phyloP scores from a whole-genome alignment of 1,284 basidiomycete genomes.

The Volvariella volvacea region DNA sequence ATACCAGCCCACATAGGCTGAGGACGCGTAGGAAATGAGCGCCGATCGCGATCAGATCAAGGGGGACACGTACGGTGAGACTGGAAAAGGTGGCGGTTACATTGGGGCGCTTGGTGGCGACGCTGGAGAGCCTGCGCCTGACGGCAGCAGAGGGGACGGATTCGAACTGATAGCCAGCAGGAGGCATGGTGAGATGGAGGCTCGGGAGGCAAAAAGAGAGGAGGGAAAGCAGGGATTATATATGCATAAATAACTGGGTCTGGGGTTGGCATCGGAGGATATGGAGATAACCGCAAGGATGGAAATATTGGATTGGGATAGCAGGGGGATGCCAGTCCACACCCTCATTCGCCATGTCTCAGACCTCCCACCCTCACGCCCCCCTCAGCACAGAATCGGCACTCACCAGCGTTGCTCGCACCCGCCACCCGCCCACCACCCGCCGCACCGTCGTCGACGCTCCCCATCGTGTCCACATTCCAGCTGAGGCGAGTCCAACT shows the following conservation, averaged over 20 bases:
- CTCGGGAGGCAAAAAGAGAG: conserved; percentile 28
- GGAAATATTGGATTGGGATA: background rate
- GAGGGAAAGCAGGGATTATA: conserved; percentile 21
- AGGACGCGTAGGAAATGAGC: conserved; percentile 13
- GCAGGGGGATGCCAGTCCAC: too few relatives aligned
- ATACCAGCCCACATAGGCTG: conserved; percentile 83
- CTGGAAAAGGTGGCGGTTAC: conserved; percentile 47
- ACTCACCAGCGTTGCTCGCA: too few relatives aligned
- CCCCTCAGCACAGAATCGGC: too few relatives aligned
- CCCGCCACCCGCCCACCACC: too few relatives aligned
- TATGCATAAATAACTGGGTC: conserved; percentile 16
- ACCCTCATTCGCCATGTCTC: too few relatives aligned
- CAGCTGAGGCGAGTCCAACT: too few relatives aligned
- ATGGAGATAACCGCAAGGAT: background rate
- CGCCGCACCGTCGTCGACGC: too few relatives aligned
- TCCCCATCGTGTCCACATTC: too few relatives aligned
- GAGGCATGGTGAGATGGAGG: conserved; percentile 29
- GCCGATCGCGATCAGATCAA: conserved; percentile 14
- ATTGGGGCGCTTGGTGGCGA: conserved; percentile 42
- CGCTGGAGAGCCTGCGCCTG: conserved; percentile 59
- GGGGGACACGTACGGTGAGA: conserved; percentile 47
- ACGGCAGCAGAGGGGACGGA: conserved; percentile 56
- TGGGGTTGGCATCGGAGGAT: conserved; percentile 4
- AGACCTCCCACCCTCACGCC: too few relatives aligned
- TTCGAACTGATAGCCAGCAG: conserved; percentile 35